Conservation (phyloP, 1,284 basidiomycete species). For the Moesziomyces globuligerus region DNA sequence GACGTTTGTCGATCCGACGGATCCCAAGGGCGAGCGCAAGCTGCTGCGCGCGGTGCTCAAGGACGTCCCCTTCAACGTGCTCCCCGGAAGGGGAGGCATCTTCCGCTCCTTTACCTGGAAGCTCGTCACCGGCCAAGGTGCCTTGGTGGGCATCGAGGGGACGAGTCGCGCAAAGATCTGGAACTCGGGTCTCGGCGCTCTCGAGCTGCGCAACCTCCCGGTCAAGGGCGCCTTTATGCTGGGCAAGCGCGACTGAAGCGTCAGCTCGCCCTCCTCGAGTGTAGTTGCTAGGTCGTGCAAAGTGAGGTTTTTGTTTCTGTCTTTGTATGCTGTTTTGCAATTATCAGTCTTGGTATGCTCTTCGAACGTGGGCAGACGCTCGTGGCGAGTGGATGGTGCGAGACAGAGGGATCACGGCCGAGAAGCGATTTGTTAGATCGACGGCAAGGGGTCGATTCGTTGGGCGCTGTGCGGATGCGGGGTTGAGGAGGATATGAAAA, state of each 20-base stretch:
- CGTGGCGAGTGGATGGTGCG: no score
- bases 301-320: neutral
- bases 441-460: no score
- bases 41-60: conserved; percentile 53
- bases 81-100: conserved; percentile 45
- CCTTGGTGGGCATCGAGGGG: conserved; percentile 59
- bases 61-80: conserved; percentile 59
- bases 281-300: neutral
- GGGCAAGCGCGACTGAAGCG: conserved; percentile 41
- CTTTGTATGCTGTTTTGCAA: neutral
- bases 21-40: conserved; percentile 52
- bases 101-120: conserved; percentile 62
- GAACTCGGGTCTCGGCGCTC: conserved; percentile 56
- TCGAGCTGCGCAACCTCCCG: conserved; percentile 54
- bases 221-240: conserved; percentile 62
- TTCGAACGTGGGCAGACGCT: no score
- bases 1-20: conserved; percentile 50
- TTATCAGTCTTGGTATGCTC: no score
- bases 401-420: no score
- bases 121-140: conserved; percentile 59
- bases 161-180: conserved; percentile 57
- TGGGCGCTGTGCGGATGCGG: neutral
- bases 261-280: no score
- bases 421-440: conserved; percentile 1
- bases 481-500: neutral